Evolutionary conservation across 176 grass and related monocot genomes (phyloP), one percentile per base, ranked within the genome.

Genomic region (Oryza australiensis): DNA sequence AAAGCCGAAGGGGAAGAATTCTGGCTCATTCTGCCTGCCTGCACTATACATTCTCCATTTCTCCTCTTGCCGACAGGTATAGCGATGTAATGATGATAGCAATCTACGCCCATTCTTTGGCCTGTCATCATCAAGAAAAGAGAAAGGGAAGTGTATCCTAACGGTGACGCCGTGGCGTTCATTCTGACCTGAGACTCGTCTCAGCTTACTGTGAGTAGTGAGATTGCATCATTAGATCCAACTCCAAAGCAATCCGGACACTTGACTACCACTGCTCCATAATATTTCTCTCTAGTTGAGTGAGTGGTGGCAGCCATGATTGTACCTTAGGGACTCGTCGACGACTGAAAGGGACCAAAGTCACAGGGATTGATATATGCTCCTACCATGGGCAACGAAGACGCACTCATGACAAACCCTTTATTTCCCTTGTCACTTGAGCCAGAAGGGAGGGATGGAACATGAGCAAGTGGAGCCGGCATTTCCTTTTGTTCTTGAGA

Each of bases 31-130:
- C 59, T 49, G 37, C 48, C 45, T 41, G 55, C 55, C 66, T 62
- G 83, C 48, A 53, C 48, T 86, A 84, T 86, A 90, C 84, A 90
- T 90, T 83, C 79, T 63, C 64, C 34, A 70, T 68, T 90, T 83
- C 79, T 63, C 64, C 34, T 76, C 74, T 45, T 53, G 55, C 38
- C 26, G 28, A 68, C 28, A 74, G 77, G 88, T 82, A 72, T 86
- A 82, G 60, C 13, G 68, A 68, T 90, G 62, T 86, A 83, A 64
- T 62, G 65, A 78, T 82, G 78, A 66, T 63, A 62, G 60, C 74
- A 86, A 55, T 90, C 62, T 43, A 82, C 63, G n/a, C n/a, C 15
- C 66, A 86, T 79, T 74, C 74, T 86, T 73, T 83, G 75, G 42
- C 46, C 33, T 43, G 48, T 79, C 40, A 6, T 75, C 79, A 16